Base-by-base conservation (phyloP, 2,329 filamentous ascomycete species). In the Exophiala sideris region DNA sequence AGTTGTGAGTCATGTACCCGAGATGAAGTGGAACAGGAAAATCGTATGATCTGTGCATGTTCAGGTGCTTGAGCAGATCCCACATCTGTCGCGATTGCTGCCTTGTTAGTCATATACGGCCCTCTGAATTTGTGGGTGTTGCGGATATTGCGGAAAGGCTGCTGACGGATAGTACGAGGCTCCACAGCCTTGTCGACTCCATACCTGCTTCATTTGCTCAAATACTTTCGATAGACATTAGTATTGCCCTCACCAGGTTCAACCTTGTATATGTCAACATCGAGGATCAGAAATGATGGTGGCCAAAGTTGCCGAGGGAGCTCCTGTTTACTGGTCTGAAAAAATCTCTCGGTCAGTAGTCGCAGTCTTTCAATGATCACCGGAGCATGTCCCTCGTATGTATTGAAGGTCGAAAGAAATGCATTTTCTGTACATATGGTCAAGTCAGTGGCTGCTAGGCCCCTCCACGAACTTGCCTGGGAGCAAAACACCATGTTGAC, bases 381-480 rank as follows among this genome's bases (percentile, higher is more conserved):
- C 8, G 9, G 42, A 45, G 42, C 11, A 5, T 12, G 11, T 38
- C 11, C 5, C 14, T 35, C 14, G 10, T 5, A 38, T 12, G 3
- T 29, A 10, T 8, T 38, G 35, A 38, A 32, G 14, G 11, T 16
- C 20, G 41, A 24, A 32, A 8, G 20, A 44, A 24, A 24, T 53
- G 24, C 45, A 47, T 41, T 44, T 52, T 53, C 45, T 53, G 45
- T 53, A 53, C 50, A 55, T 39, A 35, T 24, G 35, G 41, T 21
- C 46, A 36, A 36, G 24, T 48, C 42, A 47, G 48, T 18, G 11
- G 41, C 36, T 16, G 3, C 10, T 9, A 20, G 12, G 35, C 21
- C 20, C n/a, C 35, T 42, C 36, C 32, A 46, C 35, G 24, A 33
- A 55, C 47, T 35, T 48, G 47, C 35, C 52, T 29, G n/a, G 34